These are phyloP conservation scores for Ceratocystis colombiana DNA, from an alignment of 2,329 filamentous ascomycete genomes.

Conservation along the genomic window DNA sequence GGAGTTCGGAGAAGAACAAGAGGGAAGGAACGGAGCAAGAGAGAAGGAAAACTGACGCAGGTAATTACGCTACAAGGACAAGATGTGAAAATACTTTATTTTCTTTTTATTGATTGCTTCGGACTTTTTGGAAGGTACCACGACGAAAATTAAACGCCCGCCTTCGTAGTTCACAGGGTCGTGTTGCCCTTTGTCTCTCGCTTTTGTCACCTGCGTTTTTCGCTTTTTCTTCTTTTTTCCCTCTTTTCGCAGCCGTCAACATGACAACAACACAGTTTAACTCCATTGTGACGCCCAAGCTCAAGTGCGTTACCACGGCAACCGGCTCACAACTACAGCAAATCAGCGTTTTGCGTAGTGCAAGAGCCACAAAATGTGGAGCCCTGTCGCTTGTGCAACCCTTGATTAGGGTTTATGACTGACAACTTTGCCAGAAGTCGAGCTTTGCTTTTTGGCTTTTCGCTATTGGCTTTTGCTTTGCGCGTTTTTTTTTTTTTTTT, in stretches of 20 bases:
- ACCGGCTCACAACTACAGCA: not conserved
- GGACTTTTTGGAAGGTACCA: not conserved
- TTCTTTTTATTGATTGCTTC: not conserved
- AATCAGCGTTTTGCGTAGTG: not conserved
- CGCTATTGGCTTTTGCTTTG: too few relatives aligned
- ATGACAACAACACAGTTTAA: slow-evolving; percentile 13
- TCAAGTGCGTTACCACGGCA: not conserved
- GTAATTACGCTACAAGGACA: not conserved
- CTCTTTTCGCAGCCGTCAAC: not conserved
- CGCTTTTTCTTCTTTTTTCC: not conserved
- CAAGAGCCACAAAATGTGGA: not conserved
- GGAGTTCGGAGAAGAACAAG: not conserved
- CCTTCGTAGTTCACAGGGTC: not conserved
- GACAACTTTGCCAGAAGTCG: too few relatives aligned
- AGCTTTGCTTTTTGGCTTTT: too few relatives aligned
- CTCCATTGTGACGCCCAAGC: slow-evolving; percentile 15
- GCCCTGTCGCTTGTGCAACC: not conserved
- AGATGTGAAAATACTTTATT: not conserved
- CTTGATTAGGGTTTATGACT: not conserved
- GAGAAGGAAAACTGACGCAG: not conserved
- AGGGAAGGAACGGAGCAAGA: not conserved
- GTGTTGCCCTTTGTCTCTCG: not conserved
- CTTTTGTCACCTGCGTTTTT: not conserved
- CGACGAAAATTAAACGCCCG: not conserved
- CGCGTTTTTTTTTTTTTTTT: too few relatives aligned